phyloP scores from a whole-genome alignment of 108 stramenopile genomes.

The Skeletonema marinoi region DNA sequence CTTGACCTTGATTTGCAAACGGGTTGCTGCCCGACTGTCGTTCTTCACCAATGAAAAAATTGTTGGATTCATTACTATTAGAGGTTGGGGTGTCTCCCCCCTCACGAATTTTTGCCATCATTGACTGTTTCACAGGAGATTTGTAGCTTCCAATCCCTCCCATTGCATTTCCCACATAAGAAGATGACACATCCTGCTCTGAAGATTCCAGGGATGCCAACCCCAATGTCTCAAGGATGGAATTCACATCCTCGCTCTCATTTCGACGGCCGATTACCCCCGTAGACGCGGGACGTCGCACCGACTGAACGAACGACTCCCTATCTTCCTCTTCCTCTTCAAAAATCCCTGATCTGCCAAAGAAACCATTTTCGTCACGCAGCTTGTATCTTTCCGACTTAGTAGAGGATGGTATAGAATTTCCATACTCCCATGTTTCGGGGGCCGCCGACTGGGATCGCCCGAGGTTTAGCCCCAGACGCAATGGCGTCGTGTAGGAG shows the following conservation, averaged over 20 bases:
- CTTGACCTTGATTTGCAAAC: constrained; percentile 2
- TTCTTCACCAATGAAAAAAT: constrained; percentile 1
- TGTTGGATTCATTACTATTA: not conserved
- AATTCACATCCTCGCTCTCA: constrained; percentile 38
- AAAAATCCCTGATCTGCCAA: constrained; percentile 20
- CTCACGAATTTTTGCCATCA: constrained; percentile 30
- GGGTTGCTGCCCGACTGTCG: not conserved
- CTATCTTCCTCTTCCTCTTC: constrained; percentile 42
- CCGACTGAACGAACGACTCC: constrained; percentile 27
- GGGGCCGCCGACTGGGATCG: constrained; percentile 64
- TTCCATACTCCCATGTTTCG: constrained; percentile 33
- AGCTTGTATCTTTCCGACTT: constrained; percentile 16
- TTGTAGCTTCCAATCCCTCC: constrained; percentile 16
- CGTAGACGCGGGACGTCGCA: constrained; percentile 65
- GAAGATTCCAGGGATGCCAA: constrained; percentile 26
- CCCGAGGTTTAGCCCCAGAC: constrained; percentile 49
- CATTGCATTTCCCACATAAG: not conserved
- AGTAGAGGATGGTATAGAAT: constrained; percentile 42
- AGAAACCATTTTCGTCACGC: constrained; percentile 9
- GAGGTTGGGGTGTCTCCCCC: not conserved
- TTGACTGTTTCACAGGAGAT: constrained; percentile 14
- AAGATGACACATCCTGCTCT: not conserved
- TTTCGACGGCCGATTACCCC: constrained; percentile 53
- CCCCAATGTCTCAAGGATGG: constrained; percentile 51
- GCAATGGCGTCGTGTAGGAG: constrained; percentile 6